phyloP scores from a whole-genome alignment of 2,329 filamentous ascomycete species.

The Trichoderma cornu-damae region DNA sequence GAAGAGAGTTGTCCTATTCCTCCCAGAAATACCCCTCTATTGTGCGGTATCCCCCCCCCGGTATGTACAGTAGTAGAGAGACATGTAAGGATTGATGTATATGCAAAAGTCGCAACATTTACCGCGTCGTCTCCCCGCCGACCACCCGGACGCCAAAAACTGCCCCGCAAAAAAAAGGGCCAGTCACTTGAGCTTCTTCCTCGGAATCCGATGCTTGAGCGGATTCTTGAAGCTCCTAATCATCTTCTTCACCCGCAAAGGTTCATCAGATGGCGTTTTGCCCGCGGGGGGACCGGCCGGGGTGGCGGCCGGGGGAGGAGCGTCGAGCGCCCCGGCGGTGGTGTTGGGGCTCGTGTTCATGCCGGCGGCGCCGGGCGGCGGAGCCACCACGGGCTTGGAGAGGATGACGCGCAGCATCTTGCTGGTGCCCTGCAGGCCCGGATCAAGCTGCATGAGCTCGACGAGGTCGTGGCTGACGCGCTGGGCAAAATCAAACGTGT shows the following conservation, averaged over 20 bases:
- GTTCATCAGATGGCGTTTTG: background rate
- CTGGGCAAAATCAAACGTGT: slow-evolving; percentile 29
- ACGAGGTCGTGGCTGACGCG: slow-evolving; percentile 29
- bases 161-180: too few species aligned
- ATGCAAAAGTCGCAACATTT: background rate
- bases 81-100: too few species aligned
- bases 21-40: background rate
- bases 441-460: slow-evolving; percentile 24
- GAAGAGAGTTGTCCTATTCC: background rate
- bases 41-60: background rate
- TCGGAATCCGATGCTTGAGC: slow-evolving; percentile 15
- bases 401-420: slow-evolving; percentile 19
- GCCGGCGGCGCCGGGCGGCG: background rate
- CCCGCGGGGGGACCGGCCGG: background rate
- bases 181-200: slow-evolving; percentile 19
- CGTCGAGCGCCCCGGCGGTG: background rate
- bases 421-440: slow-evolving; percentile 18
- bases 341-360: slow-evolving; percentile 2
- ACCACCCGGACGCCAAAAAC: too few species aligned
- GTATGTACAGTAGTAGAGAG: too few species aligned
- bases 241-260: slow-evolving; percentile 2
- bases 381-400: slow-evolving; percentile 3
- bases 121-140: background rate
- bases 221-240: slow-evolving; percentile 17
- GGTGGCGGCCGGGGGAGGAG: too few species aligned